A percentile compares a stretch with the other conserved stretches of the same genome.
These are phyloP conservation scores for Globisporangium yorkense DNA, from an alignment of 352 stramenopile species.

Conservation along the genomic window DNA sequence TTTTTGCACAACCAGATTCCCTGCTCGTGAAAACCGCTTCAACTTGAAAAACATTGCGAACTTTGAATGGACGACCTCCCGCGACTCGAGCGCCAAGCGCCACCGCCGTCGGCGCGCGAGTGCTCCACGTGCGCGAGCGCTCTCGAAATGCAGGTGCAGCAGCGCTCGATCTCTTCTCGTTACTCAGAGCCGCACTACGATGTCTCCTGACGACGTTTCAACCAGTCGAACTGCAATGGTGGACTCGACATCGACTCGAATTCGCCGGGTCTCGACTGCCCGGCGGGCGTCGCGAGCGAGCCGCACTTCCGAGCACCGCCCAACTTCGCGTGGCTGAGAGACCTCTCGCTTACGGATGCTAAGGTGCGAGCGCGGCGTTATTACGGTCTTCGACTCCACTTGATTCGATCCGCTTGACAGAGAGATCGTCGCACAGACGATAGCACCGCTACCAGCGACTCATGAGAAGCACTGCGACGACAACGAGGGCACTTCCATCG, in stretches of 20 bases:
- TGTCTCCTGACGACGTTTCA: background rate
- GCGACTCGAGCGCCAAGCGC: too few relatives aligned
- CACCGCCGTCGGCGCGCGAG: too few relatives aligned
- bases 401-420: too few relatives aligned
- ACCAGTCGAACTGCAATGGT: background rate
- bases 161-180: background rate
- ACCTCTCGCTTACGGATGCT: background rate
- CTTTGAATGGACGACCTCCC: too few relatives aligned
- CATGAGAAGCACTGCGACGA: too few relatives aligned
- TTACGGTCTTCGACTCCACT: background rate
- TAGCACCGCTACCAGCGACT: background rate
- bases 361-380: background rate
- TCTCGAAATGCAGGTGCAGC: background rate
- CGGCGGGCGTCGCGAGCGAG: slow-evolving; percentile 32
- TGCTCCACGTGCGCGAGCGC: background rate
- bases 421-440: background rate
- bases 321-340: slow-evolving; percentile 46
- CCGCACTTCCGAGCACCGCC: slow-evolving; percentile 17
- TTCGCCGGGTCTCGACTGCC: background rate
- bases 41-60: too few relatives aligned
- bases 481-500: too few relatives aligned
- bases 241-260: background rate
- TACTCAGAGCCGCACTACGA: background rate
- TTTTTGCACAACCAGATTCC: too few relatives aligned
- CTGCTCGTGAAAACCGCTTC: too few relatives aligned